A percentile compares a stretch with the other conserved stretches of the same genome.
These are phyloP conservation scores for Wickerhamiella galacta DNA, from an alignment of 805 yeast genomes.

Conservation along the genomic window DNA sequence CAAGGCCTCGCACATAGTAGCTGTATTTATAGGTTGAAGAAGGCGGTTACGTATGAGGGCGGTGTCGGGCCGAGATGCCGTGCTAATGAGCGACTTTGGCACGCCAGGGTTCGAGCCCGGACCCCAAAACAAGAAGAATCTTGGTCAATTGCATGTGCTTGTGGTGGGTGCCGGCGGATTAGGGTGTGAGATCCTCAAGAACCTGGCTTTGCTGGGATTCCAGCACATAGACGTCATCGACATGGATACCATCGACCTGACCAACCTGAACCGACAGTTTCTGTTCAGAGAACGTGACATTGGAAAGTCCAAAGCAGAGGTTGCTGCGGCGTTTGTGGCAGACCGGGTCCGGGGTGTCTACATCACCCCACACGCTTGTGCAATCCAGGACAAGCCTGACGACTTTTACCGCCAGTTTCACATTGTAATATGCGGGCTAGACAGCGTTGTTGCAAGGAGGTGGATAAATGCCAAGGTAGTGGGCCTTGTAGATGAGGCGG, in stretches of 20 bases:
- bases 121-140: constrained; percentile 21
- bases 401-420: constrained; percentile 53
- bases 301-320: constrained; percentile 48
- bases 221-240: constrained; percentile 50
- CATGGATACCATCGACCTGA: constrained; percentile 70
- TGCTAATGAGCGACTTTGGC: too few relatives aligned
- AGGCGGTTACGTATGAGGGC: too few relatives aligned
- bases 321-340: constrained; percentile 43
- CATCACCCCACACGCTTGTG: constrained; percentile 45
- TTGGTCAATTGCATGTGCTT: constrained; percentile 7
- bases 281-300: constrained; percentile 44
- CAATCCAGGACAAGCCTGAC: constrained; percentile 45
- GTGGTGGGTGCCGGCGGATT: constrained; percentile 68
- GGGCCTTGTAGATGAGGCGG: constrained; percentile 38
- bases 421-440: constrained; percentile 73
- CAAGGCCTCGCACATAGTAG: too few relatives aligned
- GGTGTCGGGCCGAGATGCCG: too few relatives aligned
- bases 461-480: constrained; percentile 69
- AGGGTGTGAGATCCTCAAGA: constrained; percentile 66
- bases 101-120: constrained; percentile 3
- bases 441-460: constrained; percentile 74
- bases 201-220: constrained; percentile 56
- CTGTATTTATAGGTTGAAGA: too few relatives aligned
- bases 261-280: constrained; percentile 63
- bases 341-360: constrained; percentile 26